Evolutionary conservation across 1,139 yeast genomes (phyloP), one percentile per base, ranked within the genome.

Genomic region (Kazachstania sp.): DNA sequence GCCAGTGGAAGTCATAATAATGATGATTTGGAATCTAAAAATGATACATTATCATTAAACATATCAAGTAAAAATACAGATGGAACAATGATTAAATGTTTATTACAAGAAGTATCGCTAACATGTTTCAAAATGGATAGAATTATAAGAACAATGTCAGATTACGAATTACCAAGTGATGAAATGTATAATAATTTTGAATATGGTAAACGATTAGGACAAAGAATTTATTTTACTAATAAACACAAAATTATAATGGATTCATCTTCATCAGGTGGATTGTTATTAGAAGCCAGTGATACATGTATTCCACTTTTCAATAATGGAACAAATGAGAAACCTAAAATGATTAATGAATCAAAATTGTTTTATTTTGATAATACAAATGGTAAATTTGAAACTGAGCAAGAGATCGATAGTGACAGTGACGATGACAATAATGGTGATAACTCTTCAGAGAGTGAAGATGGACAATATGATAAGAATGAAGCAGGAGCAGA

Each of bases 161-260:
- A 56, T 45, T 60, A 56, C 45, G 67, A 63, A 45, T 53, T 51
- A 41, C 61, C 64, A 2, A 49, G 54, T n/a, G 58, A 53, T 28
- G 48, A 47, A 23, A 45, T 54, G 5, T 45, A 53, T 8, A 51
- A 31, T 9, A 36, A 44, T 32, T 20, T 34, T 20, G 34, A 43
- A 15, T 48, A 46, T 39, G 43, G 46, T 2, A 18, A 11, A 12
- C 12, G n/a, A 18, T 40, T 50, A 12, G 48, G 47, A 11, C 16
- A 16, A n/a, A 43, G 48, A 20, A 32, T 48, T 2, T 45, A 26
- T 13, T 42, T 37, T 13, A 31, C 48, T 9, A 11, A 29, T 9
- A 35, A 30, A n/a, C 19, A 20, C 11, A n/a, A 23, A 12, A 39
- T 48, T 4, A 13, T 31, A 31, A 32, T 47, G 16, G 49, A 44